Percentiles rank a stretch among this genome's conserved stretches.
Evolutionary conservation across 2,329 filamentous ascomycete species (phyloP).

Genomic region (Venturiaceae sp.): DNA sequence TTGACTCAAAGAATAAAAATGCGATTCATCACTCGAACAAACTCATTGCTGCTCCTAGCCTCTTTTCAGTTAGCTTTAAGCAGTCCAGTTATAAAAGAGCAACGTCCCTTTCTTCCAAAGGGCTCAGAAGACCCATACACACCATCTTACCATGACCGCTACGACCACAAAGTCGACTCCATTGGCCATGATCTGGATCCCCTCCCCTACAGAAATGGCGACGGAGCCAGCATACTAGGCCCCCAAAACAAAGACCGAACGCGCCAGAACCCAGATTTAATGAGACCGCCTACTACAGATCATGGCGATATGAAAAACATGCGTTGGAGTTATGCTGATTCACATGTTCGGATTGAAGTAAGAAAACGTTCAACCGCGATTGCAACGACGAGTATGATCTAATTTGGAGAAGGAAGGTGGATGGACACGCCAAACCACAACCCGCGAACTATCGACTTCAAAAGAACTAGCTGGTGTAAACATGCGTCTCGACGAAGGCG

Average conservation of each 20-base stretch:
- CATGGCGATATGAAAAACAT: slow-evolving; percentile 61
- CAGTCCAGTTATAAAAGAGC: background rate
- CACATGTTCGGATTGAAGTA: slow-evolving; percentile 42
- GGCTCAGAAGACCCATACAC: slow-evolving; percentile 42
- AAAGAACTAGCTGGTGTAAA: slow-evolving; percentile 68
- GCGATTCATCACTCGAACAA: background rate
- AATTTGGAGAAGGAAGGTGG: slow-evolving; percentile 42
- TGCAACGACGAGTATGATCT: background rate
- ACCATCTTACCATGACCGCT: slow-evolving; percentile 49
- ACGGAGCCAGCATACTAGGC: slow-evolving; percentile 57
- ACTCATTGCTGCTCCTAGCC: background rate
- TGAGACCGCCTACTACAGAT: slow-evolving; percentile 65
- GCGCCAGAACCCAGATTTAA: slow-evolving; percentile 59
- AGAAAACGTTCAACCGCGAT: background rate
- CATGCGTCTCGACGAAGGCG: slow-evolving; percentile 64
- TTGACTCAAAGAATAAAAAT: background rate
- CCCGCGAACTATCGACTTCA: slow-evolving; percentile 54
- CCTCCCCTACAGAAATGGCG: slow-evolving; percentile 44
- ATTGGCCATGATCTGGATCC: slow-evolving; percentile 53
- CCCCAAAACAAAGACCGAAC: slow-evolving; percentile 61
- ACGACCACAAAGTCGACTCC: slow-evolving; percentile 53
- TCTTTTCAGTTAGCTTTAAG: background rate
- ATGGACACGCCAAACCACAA: slow-evolving; percentile 66
- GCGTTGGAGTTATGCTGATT: slow-evolving; percentile 50
- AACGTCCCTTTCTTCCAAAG: background rate